Evolutionary conservation across 1,284 basidiomycete genomes (phyloP).

Genomic region (Leccinum griseonigrum): DNA sequence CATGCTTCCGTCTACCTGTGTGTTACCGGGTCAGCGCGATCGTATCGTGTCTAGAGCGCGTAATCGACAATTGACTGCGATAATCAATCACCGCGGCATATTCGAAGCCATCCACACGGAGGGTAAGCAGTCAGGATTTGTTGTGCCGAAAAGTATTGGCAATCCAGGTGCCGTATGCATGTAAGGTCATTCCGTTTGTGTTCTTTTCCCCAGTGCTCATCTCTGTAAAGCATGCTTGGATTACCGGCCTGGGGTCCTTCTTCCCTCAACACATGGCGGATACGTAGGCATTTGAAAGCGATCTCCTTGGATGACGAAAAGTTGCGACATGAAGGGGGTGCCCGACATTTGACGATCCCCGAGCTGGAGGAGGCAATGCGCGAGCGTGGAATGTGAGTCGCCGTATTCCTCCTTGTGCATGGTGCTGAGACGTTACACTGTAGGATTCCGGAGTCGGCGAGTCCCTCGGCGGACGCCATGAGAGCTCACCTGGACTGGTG

Average conservation of each 20-base stretch:
- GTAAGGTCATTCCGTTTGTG: slow-evolving; percentile 30
- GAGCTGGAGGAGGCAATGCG: slow-evolving; percentile 62
- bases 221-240: slow-evolving; percentile 47
- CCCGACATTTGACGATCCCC: slow-evolving; percentile 43
- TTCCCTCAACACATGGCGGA: slow-evolving; percentile 49
- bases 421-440: neutral
- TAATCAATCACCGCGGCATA: slow-evolving; percentile 31
- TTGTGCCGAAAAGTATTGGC: slow-evolving; percentile 25
- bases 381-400: slow-evolving; percentile 70
- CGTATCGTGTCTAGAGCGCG: slow-evolving; percentile 64
- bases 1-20: slow-evolving; percentile 83
- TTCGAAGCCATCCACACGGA: slow-evolving; percentile 35
- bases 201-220: slow-evolving; percentile 1
- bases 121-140: slow-evolving; percentile 28
- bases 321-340: slow-evolving; percentile 48
- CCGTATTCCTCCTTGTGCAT: neutral
- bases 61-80: slow-evolving; percentile 44
- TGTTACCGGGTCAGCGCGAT: slow-evolving; percentile 78
- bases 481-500: slow-evolving; percentile 57
- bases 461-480: slow-evolving; percentile 40
- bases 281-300: slow-evolving; percentile 53
- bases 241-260: slow-evolving; percentile 58
- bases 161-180: slow-evolving; percentile 35
- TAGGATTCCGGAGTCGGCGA: slow-evolving; percentile 32
- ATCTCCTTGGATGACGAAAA: slow-evolving; percentile 60